phyloP scores from a whole-genome alignment of 202 grass and related monocot species.

The Cymbopogon flexuosus region DNA sequence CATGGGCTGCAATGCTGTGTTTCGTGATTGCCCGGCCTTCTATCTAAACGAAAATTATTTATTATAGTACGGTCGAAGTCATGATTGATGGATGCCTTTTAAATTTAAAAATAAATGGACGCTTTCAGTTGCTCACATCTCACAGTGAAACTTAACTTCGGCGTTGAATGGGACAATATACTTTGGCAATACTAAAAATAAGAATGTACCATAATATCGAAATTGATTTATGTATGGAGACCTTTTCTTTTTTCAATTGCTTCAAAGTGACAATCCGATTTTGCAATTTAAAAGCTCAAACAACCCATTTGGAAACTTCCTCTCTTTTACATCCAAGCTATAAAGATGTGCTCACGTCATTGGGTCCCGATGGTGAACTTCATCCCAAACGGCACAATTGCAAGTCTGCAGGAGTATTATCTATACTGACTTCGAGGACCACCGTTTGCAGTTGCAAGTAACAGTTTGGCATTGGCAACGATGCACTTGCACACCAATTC shows the following conservation, averaged over 20 bases:
- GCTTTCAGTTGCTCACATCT: neutral
- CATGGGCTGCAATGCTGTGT: neutral
- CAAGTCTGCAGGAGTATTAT: too few species aligned
- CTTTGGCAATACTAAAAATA: neutral
- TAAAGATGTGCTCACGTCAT: too few species aligned
- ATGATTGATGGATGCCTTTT: neutral
- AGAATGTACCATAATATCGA: neutral
- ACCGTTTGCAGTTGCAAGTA: neutral
- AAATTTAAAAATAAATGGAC: too few species aligned
- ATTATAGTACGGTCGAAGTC: neutral
- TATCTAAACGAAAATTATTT: too few species aligned
- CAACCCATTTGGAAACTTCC: neutral
- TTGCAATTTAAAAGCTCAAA: too few species aligned
- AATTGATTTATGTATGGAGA: neutral
- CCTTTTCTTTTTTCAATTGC: neutral
- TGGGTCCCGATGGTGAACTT: too few species aligned
- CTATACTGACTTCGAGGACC: neutral
- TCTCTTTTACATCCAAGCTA: too few species aligned
- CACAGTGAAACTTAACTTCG: neutral
- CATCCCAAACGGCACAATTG: too few species aligned
- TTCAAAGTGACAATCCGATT: neutral
- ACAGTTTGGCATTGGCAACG: neutral
- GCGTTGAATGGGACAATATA: neutral
- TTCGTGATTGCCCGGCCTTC: neutral
- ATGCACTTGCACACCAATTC: neutral